Evolutionary conservation across 805 yeast species (phyloP).

Genomic region (Pichia exigua): DNA sequence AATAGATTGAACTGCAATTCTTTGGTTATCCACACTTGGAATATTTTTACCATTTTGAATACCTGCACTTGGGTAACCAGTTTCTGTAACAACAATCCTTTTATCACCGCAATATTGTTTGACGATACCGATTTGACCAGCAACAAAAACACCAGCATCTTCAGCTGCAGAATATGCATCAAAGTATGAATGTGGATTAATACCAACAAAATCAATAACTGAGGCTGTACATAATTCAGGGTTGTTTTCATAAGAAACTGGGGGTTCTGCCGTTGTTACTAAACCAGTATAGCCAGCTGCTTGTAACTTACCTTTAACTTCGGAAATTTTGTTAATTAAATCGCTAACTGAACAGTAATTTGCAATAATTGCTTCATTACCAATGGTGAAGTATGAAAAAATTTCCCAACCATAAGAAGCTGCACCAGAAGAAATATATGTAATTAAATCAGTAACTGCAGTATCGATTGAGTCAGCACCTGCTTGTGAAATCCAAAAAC

Average conservation of each 20-base stretch:
- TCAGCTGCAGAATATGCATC: slow-evolving; percentile 53
- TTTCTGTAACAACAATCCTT: slow-evolving; percentile 64
- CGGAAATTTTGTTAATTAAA: slow-evolving; percentile 54
- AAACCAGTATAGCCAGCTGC: slow-evolving; percentile 71
- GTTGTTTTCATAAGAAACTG: slow-evolving; percentile 55
- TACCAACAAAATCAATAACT: slow-evolving; percentile 74
- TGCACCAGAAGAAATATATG: slow-evolving; percentile 28
- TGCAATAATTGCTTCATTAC: slow-evolving; percentile 77
- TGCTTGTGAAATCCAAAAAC: slow-evolving; percentile 63
- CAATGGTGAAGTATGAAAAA: slow-evolving; percentile 73
- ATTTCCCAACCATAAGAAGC: slow-evolving; percentile 58
- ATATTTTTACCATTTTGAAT: slow-evolving; percentile 60
- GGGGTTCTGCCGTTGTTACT: slow-evolving; percentile 85
- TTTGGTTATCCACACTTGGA: slow-evolving; percentile 66
- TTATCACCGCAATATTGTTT: slow-evolving; percentile 47
- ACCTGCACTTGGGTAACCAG: slow-evolving; percentile 85
- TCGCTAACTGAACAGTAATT: slow-evolving; percentile 54
- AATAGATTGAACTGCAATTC: slow-evolving; percentile 56
- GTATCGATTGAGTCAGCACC: slow-evolving; percentile 68
- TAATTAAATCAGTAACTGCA: slow-evolving; percentile 46
- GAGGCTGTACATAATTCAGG: slow-evolving; percentile 64
- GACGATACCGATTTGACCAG: slow-evolving; percentile 52
- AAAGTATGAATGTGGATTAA: slow-evolving; percentile 84
- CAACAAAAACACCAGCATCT: slow-evolving; percentile 63
- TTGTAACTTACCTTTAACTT: slow-evolving; percentile 51